Conservation (phyloP, 495 filamentous ascomycete species). For the Penicillium samsonianum region DNA sequence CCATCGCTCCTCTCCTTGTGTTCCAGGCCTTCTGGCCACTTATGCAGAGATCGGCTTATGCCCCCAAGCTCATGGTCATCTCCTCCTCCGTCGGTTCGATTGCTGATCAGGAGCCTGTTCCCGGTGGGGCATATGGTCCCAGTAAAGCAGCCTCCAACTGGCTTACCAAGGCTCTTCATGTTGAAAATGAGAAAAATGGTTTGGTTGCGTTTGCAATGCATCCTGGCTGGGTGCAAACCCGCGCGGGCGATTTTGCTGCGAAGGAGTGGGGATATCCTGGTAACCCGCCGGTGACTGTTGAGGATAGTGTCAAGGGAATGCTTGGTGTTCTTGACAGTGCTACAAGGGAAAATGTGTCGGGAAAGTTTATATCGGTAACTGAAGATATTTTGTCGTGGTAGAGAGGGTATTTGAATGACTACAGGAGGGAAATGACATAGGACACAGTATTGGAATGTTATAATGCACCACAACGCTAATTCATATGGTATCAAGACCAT, state of each 20-base stretch:
- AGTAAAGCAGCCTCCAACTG: conserved; percentile 41
- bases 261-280: conserved; percentile 14
- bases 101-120: conserved; percentile 25
- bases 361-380: conserved; percentile 31
- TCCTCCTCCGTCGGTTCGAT: conserved; percentile 28
- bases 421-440: neutral
- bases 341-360: conserved; percentile 40
- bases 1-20: conserved; percentile 35
- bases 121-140: conserved; percentile 39
- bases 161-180: conserved; percentile 30
- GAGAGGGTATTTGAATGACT: neutral
- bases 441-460: neutral
- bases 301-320: conserved; percentile 29
- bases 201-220: conserved; percentile 33
- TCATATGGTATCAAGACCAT: no score
- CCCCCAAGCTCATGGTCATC: conserved; percentile 38
- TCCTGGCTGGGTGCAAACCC: conserved; percentile 43
- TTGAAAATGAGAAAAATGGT: conserved; percentile 38
- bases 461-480: no score
- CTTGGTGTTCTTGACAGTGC: conserved; percentile 36
- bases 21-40: conserved; percentile 44
- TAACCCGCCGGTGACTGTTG: conserved; percentile 36
- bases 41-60: conserved; percentile 26
- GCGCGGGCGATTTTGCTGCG: conserved; percentile 43
- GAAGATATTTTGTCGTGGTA: conserved; percentile 21